Evolutionary conservation across 2,329 filamentous ascomycete genomes (phyloP), one percentile per base, ranked within the genome.

Genomic region (Phaeosphaeria sp.): DNA sequence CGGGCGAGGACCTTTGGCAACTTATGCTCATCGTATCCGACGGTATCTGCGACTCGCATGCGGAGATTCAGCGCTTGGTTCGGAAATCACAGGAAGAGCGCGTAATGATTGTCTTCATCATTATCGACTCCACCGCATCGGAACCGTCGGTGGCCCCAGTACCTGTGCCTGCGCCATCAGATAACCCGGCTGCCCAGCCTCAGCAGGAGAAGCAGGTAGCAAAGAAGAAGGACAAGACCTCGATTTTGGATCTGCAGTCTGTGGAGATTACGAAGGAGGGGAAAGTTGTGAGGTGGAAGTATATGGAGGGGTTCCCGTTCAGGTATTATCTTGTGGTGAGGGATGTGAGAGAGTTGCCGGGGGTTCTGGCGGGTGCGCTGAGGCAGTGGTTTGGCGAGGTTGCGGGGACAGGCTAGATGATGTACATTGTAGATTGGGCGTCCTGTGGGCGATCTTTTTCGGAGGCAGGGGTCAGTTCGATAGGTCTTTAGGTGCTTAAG

Each of bases 81-180:
- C 85, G 95, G 9, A 90, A 94, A 77, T 94, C 95, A 1, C 88
- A 93, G 71, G 93, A 97, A 77, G 92, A 97, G 79, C 85, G 93
- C 17, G 96, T 99, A 74, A 97, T 99, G 92, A 89, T 98, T 62
- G 94, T 99, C 6, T 99, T 99, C 76, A 92, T 99, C 68, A 91
- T 99, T 70, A 92, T 99, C 73, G 95, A 99, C 80, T 83, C 87
- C 45, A 73, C 68, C 1, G 65, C 74, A 3, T 60, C 68, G 3
- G 46, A 57, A 6, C 48, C 57, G 2, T 54, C 54, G 1, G 58
- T 53, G n/a, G 53, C 55, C 2, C 64, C 62, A 46, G 43, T 53
- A 11, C 49, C 36, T 39, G 36, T 17, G 15, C 17, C 36, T 39
- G 36, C 36, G 15, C 15, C 17, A n/a, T 39, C 36, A 3, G 36